These are phyloP conservation scores for Diutina scorzettiae DNA, from an alignment of 1,139 yeast species.

Conservation along the genomic window DNA sequence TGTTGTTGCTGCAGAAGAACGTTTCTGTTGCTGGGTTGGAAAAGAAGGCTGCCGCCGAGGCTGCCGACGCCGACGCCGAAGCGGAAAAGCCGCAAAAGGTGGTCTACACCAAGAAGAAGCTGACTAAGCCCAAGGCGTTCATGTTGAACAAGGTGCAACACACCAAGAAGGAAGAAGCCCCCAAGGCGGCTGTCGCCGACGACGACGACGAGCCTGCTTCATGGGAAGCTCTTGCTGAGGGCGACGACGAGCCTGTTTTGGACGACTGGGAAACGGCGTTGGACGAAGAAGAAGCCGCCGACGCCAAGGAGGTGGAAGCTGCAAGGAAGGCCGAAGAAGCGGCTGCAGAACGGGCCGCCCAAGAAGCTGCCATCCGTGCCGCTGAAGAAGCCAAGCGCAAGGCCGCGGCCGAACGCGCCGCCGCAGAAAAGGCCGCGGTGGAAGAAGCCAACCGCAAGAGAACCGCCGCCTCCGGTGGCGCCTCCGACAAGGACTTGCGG, in stretches of 20 bases:
- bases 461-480: background rate
- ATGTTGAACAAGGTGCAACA: conserved; percentile 9
- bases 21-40: conserved; percentile 66
- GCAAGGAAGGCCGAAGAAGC: background rate
- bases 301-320: background rate
- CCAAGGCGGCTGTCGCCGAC: conserved; percentile 13
- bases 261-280: conserved; percentile 6
- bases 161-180: conserved; percentile 24
- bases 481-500: conserved; percentile 50
- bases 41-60: conserved; percentile 19
- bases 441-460: background rate
- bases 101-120: conserved; percentile 67
- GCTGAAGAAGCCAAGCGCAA: conserved; percentile 2
- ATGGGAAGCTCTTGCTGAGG: conserved; percentile 6
- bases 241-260: conserved; percentile 6
- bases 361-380: background rate
- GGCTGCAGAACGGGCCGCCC: background rate
- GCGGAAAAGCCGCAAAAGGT: conserved; percentile 53
- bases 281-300: conserved; percentile 4
- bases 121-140: conserved; percentile 21
- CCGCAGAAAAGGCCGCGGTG: background rate
- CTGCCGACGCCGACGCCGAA: conserved; percentile 8
- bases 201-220: conserved; percentile 7
- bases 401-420: conserved; percentile 2
- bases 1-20: conserved; percentile 64